Conservation (phyloP, 2,329 filamentous ascomycete species). For the Pyrenophora graminea region DNA sequence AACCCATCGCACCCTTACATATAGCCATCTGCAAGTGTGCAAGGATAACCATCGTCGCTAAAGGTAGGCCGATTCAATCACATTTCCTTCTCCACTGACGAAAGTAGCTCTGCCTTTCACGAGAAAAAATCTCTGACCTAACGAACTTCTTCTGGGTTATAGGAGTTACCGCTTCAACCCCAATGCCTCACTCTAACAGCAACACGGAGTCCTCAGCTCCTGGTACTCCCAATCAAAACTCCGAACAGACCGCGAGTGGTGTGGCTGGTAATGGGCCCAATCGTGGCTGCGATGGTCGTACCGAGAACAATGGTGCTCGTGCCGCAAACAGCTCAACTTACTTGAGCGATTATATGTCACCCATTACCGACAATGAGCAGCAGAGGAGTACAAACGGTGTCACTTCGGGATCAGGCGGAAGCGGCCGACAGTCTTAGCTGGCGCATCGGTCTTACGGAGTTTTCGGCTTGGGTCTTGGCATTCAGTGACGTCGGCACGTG, state of each 20-base stretch:
- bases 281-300: neutral
- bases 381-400: constrained; percentile 1
- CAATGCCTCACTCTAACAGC: neutral
- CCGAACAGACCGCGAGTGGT: neutral
- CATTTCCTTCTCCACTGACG: no score
- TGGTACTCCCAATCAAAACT: neutral
- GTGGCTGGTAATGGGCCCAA: neutral
- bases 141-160: no score
- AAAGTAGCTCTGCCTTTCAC: no score
- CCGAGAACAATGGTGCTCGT: constrained; percentile 1
- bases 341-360: constrained; percentile 3
- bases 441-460: neutral
- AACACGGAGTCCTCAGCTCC: neutral
- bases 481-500: neutral
- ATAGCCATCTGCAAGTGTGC: no score
- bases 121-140: no score
- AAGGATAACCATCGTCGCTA: no score
- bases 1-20: no score
- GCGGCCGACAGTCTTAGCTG: neutral
- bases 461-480: constrained; percentile 2
- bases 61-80: no score
- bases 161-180: neutral
- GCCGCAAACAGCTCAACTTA: neutral
- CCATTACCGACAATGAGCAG: neutral
- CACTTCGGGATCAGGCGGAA: neutral